A percentile compares a stretch with the other conserved stretches of the same genome.
Evolutionary conservation across 768 basidiomycete species (phyloP).

Genomic region (Panellus pusillus): DNA sequence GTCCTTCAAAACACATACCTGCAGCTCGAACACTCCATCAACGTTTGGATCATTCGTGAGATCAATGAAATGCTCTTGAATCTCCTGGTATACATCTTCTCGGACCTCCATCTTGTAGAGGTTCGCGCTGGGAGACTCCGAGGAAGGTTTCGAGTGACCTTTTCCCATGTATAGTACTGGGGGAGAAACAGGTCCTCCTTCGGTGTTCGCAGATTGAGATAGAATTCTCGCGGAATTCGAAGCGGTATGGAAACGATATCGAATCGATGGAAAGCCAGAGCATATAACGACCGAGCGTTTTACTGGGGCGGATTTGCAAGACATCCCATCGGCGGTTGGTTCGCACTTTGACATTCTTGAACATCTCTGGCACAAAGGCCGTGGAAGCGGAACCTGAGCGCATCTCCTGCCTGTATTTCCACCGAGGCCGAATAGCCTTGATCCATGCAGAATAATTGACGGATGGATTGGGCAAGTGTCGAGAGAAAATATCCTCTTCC

Average conservation of each 20-base stretch:
- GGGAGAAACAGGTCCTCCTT: slow-evolving; percentile 66
- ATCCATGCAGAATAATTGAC: slow-evolving; percentile 77
- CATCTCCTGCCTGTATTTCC: slow-evolving; percentile 62
- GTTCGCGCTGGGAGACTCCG: slow-evolving; percentile 72
- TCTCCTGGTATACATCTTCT: slow-evolving; percentile 81
- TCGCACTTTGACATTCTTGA: slow-evolving; percentile 58
- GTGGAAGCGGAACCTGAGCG: slow-evolving; percentile 42
- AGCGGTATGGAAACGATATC: slow-evolving; percentile 80
- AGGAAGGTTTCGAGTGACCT: slow-evolving; percentile 77
- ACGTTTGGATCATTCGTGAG: slow-evolving; percentile 93
- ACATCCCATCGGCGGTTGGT: slow-evolving; percentile 85
- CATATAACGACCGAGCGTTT: slow-evolving; percentile 76
- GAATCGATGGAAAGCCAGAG: slow-evolving; percentile 85
- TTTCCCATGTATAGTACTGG: slow-evolving; percentile 68
- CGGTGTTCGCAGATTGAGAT: slow-evolving; percentile 81
- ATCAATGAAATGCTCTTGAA: slow-evolving; percentile 89
- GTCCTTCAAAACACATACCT: slow-evolving; percentile 48
- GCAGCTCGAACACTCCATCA: slow-evolving; percentile 91
- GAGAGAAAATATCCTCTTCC: slow-evolving; percentile 31
- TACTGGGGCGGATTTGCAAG: slow-evolving; percentile 81
- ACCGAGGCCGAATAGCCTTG: slow-evolving; percentile 70
- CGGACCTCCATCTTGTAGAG: slow-evolving; percentile 82
- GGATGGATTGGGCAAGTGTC: slow-evolving; percentile 61
- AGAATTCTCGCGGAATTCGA: slow-evolving; percentile 89
- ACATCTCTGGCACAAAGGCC: slow-evolving; percentile 67